Evolutionary conservation across 305 asterid genomes (phyloP).

Genomic region (Fraxinus platypoda): DNA sequence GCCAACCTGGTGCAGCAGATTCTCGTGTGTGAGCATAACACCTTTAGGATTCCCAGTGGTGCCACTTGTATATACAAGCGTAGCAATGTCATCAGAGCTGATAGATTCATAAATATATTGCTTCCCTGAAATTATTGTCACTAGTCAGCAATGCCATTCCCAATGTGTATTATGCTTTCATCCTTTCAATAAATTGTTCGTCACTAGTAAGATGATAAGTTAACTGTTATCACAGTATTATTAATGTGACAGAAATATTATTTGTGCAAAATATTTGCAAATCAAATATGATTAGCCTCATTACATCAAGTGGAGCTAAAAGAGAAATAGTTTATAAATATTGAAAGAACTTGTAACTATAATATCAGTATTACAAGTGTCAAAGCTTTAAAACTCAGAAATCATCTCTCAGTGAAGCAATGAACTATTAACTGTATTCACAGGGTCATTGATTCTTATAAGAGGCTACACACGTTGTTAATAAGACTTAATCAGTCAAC

Average conservation of each 20-base stretch:
- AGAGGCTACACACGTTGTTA: neutral
- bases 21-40: slow-evolving; percentile 93
- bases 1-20: slow-evolving; percentile 90
- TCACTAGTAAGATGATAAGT: neutral
- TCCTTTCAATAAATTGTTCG: neutral
- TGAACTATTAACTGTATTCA: neutral
- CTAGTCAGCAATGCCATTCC: slow-evolving; percentile 23
- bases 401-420: neutral
- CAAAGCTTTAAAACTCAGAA: neutral
- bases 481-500: neutral
- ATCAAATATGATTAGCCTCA: slow-evolving; percentile 9
- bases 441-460: neutral
- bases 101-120: slow-evolving; percentile 61
- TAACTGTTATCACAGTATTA: neutral
- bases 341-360: neutral
- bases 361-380: neutral
- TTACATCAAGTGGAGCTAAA: neutral
- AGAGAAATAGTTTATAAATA: neutral
- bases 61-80: slow-evolving; percentile 92
- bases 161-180: neutral
- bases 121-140: slow-evolving; percentile 47
- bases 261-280: neutral
- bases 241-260: neutral
- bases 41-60: slow-evolving; percentile 99
- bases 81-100: slow-evolving; percentile 75